A percentile compares a stretch with the other conserved stretches of the same genome.
These are phyloP conservation scores for Clonostachys byssicola DNA, from an alignment of 2,329 filamentous ascomycete genomes.

Conservation along the genomic window DNA sequence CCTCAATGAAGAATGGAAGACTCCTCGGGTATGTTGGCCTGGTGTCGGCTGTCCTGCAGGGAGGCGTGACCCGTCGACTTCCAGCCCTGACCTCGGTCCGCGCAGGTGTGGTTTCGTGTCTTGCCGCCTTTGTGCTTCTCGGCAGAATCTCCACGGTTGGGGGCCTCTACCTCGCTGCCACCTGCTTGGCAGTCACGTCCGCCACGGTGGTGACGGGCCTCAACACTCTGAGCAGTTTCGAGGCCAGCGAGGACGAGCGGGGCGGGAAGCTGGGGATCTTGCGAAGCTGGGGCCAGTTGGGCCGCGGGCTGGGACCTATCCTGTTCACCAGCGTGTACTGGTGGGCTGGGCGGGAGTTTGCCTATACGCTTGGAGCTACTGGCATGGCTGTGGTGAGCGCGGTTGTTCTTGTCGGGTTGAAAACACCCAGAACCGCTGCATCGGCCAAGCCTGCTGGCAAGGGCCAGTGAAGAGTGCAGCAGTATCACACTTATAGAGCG, in stretches of 20 bases:
- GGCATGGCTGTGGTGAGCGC: slow-evolving; percentile 74
- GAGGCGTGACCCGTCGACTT: slow-evolving; percentile 81
- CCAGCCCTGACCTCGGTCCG: slow-evolving; percentile 78
- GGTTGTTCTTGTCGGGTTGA: slow-evolving; percentile 68
- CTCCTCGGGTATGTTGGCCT: slow-evolving; percentile 89
- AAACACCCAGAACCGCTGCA: slow-evolving; percentile 45
- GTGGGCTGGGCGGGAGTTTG: slow-evolving; percentile 90
- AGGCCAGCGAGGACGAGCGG: slow-evolving; percentile 74
- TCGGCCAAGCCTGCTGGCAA: slow-evolving; percentile 6
- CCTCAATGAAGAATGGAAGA: slow-evolving; percentile 73
- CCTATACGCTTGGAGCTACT: slow-evolving; percentile 75
- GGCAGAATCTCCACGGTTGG: slow-evolving; percentile 62
- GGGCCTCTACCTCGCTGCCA: slow-evolving; percentile 77
- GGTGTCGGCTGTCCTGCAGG: slow-evolving; percentile 87
- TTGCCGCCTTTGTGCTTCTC: slow-evolving; percentile 76
- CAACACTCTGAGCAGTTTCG: slow-evolving; percentile 88
- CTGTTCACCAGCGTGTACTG: slow-evolving; percentile 95
- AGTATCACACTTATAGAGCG: too few species aligned
- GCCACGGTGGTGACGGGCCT: slow-evolving; percentile 93
- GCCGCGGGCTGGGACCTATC: slow-evolving; percentile 80
- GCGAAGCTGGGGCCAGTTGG: slow-evolving; percentile 79
- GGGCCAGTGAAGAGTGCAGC: too few species aligned
- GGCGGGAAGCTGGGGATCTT: slow-evolving; percentile 84
- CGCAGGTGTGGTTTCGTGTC: slow-evolving; percentile 72
- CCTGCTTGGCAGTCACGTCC: slow-evolving; percentile 81